These are phyloP conservation scores for Tolypocladium cylindrosporum DNA, from an alignment of 2,329 filamentous ascomycete species.

Conservation along the genomic window DNA sequence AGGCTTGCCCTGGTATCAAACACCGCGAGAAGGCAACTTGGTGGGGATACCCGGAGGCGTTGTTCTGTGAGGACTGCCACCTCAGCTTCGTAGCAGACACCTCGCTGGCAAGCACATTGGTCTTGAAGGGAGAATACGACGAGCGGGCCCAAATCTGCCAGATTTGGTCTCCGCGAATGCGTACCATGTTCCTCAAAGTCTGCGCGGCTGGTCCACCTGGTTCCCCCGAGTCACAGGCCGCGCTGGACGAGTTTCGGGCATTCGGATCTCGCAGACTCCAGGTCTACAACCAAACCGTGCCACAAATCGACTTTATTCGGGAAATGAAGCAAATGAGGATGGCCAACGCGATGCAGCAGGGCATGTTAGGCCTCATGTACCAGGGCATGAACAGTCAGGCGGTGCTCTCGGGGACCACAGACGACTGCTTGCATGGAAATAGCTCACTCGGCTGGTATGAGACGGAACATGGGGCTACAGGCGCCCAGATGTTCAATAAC, in stretches of 20 bases:
- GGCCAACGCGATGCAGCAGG: slow-evolving; percentile 23
- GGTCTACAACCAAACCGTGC: slow-evolving; percentile 18
- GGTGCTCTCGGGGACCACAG: slow-evolving; percentile 14
- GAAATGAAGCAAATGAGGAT: slow-evolving; percentile 18
- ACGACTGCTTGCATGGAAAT: slow-evolving; percentile 22
- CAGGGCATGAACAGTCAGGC: slow-evolving; percentile 18
- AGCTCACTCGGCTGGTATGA: slow-evolving; percentile 24
- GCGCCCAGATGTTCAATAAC: slow-evolving; percentile 20
- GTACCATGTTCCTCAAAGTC: too few species aligned
- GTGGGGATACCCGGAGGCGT: too few species aligned
- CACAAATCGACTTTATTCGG: slow-evolving; percentile 16
- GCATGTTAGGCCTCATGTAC: slow-evolving; percentile 22
- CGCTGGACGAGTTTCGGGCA: slow-evolving; percentile 14
- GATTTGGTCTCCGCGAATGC: too few species aligned
- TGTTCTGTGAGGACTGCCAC: too few species aligned
- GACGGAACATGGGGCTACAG: slow-evolving; percentile 21
- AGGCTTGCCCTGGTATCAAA: too few species aligned
- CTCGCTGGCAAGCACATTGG: too few species aligned
- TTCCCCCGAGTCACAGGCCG: slow-evolving; percentile 13
- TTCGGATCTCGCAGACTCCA: slow-evolving; percentile 16
- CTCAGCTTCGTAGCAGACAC: too few species aligned
- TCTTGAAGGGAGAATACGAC: too few species aligned
- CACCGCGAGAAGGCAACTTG: too few species aligned
- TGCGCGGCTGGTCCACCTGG: slow-evolving; percentile 12
- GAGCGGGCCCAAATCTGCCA: too few species aligned